A percentile compares a stretch with the other conserved stretches of the same genome.
phyloP scores from a whole-genome alignment of 169 alveolate species.

The Cystoisospora suis region DNA sequence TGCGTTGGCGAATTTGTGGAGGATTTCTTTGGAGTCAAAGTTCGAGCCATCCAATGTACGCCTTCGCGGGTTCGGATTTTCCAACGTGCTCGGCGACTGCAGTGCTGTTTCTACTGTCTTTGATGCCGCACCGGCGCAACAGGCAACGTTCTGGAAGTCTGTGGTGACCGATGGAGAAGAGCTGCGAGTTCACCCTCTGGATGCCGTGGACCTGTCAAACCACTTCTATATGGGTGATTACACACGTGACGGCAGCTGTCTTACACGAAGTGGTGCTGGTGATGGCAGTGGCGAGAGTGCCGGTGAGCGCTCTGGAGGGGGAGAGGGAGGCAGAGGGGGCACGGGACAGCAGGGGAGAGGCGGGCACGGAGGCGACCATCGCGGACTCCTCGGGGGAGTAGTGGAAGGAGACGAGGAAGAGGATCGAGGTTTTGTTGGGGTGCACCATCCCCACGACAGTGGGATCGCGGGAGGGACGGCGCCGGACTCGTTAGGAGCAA shows the following conservation, averaged over 20 bases:
- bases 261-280: neutral
- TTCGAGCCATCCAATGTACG: no score
- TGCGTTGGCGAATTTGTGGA: no score
- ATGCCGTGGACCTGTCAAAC: neutral
- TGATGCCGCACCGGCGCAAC: neutral
- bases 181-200: neutral
- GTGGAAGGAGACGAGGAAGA: constrained; percentile 27
- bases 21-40: no score
- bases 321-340: neutral
- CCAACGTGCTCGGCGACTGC: no score
- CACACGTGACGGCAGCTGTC: neutral
- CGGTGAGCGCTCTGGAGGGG: neutral
- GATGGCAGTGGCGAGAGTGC: neutral
- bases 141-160: neutral
- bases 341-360: constrained; percentile 1
- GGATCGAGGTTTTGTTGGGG: neutral
- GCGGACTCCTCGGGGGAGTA: neutral
- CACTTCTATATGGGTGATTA: constrained; percentile 16
- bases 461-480: neutral
- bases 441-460: neutral
- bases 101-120: no score
- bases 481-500: neutral
- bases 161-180: neutral
- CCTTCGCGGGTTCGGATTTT: no score
- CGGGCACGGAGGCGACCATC: neutral